Evolutionary conservation across 441 rosid species (phyloP).

Genomic region (Melastoma candidum): DNA sequence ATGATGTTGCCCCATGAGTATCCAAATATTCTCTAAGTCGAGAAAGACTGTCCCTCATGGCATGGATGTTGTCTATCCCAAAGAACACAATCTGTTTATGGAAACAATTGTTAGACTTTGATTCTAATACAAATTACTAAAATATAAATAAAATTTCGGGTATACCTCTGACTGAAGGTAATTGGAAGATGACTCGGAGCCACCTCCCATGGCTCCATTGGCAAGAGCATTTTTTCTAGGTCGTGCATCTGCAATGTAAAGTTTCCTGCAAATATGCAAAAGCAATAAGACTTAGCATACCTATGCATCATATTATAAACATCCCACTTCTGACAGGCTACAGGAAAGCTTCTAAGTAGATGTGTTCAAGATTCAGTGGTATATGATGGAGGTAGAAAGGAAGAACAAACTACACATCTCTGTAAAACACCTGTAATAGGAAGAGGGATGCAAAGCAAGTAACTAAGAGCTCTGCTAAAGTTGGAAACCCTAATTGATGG

Average conservation of each 20-base stretch:
- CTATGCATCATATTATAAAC: neutral
- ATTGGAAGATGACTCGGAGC: slow-evolving; percentile 94
- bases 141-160: slow-evolving; percentile 17
- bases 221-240: slow-evolving; percentile 98
- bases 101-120: slow-evolving; percentile 9
- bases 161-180: slow-evolving; percentile 92
- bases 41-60: slow-evolving; percentile 96
- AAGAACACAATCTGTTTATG: slow-evolving; percentile 70
- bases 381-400: too few species aligned
- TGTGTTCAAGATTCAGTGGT: too few species aligned
- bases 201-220: slow-evolving; percentile 99
- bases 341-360: too few species aligned
- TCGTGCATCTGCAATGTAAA: slow-evolving; percentile 97
- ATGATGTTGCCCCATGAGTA: slow-evolving; percentile 91
- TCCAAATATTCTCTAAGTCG: slow-evolving; percentile 97
- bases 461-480: too few species aligned
- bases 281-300: slow-evolving; percentile 5
- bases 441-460: too few species aligned
- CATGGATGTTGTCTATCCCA: slow-evolving; percentile 99
- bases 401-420: too few species aligned
- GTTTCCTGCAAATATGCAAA: slow-evolving; percentile 47
- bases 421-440: too few species aligned
- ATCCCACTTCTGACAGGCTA: too few species aligned
- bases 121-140: slow-evolving; percentile 7
- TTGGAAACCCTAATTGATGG: too few species aligned